phyloP scores from a whole-genome alignment of 768 basidiomycete species.

The Amyloporia xantha region DNA sequence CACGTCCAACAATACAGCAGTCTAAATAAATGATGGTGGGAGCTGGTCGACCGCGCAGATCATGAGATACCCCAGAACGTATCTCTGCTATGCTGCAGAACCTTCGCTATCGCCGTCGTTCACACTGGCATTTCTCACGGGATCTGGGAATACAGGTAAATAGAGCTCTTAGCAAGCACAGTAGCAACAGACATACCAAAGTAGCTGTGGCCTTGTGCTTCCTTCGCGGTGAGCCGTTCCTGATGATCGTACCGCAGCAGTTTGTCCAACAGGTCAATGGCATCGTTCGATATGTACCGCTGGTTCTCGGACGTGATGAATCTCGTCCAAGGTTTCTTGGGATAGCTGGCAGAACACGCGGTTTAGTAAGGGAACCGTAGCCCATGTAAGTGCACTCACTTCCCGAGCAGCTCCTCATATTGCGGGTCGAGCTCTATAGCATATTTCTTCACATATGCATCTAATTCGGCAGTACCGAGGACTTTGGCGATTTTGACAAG shows the following conservation, averaged over 20 bases:
- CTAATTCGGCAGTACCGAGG: constrained; percentile 92
- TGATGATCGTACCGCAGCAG: constrained; percentile 96
- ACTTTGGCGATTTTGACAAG: constrained; percentile 98
- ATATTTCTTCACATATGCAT: constrained; percentile 90
- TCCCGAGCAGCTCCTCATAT: constrained; percentile 90
- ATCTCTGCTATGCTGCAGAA: constrained; percentile 30
- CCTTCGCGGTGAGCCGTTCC: constrained; percentile 89
- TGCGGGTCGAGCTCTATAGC: constrained; percentile 93
- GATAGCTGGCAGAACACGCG: constrained; percentile 48
- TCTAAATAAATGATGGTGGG: constrained; percentile 2
- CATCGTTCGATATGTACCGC: constrained; percentile 93
- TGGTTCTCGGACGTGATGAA: constrained; percentile 97
- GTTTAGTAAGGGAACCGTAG: constrained; percentile 5
- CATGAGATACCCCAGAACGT: background rate
- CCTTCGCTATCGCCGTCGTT: constrained; percentile 60
- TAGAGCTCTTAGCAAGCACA: too few relatives aligned
- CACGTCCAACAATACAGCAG: constrained; percentile 3
- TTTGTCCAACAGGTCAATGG: constrained; percentile 94
- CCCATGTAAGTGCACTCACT: constrained; percentile 35
- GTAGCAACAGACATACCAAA: constrained; percentile 53
- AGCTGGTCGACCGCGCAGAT: background rate
- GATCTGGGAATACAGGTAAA: constrained; percentile 43
- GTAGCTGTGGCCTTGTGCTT: constrained; percentile 90
- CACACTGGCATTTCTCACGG: constrained; percentile 50
- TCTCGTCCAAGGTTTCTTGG: constrained; percentile 90